Percentiles rank a stretch among this genome's conserved stretches.
phyloP scores from a whole-genome alignment of 805 yeast species.

The Metschnikowia arizonensis region DNA sequence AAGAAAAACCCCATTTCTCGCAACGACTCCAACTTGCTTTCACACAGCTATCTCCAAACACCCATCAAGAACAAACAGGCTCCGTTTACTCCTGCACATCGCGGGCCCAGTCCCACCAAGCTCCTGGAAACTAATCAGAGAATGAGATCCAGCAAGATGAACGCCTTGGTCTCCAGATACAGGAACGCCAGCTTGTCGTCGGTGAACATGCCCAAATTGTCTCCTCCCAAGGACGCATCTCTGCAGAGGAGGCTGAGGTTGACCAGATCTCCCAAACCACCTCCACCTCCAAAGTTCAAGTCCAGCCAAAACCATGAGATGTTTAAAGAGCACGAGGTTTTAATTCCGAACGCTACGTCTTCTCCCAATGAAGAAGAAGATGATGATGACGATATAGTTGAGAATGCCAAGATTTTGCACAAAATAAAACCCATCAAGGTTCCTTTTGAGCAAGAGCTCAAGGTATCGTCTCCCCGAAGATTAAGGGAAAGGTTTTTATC shows the following conservation, averaged over 20 bases:
- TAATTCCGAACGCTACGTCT: conserved; percentile 9
- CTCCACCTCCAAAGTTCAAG: conserved; percentile 13
- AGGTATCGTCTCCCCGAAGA: conserved; percentile 29
- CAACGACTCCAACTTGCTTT: not conserved
- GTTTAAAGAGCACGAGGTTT: not conserved
- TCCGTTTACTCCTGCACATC: conserved; percentile 24
- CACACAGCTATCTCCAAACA: conserved; percentile 28
- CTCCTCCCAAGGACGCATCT: conserved; percentile 3
- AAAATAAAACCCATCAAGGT: conserved; percentile 35
- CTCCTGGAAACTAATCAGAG: conserved; percentile 38
- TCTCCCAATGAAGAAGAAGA: conserved; percentile 8
- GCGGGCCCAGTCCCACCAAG: conserved; percentile 27
- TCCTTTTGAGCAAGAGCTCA: conserved; percentile 31
- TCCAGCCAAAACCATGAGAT: not conserved
- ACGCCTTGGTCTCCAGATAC: conserved; percentile 33
- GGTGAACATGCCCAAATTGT: not conserved
- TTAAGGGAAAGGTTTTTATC: conserved; percentile 24
- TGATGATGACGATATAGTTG: conserved; percentile 18
- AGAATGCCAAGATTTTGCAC: conserved; percentile 33
- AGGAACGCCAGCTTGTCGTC: conserved; percentile 16
- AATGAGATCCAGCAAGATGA: conserved; percentile 30
- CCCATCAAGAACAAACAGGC: conserved; percentile 30
- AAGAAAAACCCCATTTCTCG: not conserved
- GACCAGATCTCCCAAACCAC: not conserved
- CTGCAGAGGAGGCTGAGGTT: not conserved